Evolutionary conservation across 23 red algal genomes (phyloP).

Genomic region (Gracilaria vermiculophylla): DNA sequence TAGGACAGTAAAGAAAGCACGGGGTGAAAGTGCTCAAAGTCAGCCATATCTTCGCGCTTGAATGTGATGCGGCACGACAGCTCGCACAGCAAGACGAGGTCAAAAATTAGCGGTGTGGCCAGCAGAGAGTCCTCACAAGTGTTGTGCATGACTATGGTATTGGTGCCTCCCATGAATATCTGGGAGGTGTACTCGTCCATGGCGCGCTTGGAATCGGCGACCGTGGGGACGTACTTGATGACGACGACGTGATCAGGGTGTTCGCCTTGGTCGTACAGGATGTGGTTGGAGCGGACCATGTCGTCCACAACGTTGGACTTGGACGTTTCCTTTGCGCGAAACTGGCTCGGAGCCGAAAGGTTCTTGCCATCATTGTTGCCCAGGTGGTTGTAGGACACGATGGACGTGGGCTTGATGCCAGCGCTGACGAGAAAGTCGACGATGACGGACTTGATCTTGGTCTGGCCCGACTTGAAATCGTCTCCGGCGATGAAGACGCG

Average conservation of each 20-base stretch:
- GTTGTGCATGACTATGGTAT: slow-evolving; percentile 92
- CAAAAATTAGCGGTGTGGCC: slow-evolving; percentile 93
- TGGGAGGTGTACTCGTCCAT: slow-evolving; percentile 97
- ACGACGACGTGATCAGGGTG: slow-evolving; percentile 98
- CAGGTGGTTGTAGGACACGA: slow-evolving; percentile 97
- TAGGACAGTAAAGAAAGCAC: slow-evolving; percentile 95
- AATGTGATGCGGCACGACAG: slow-evolving; percentile 85
- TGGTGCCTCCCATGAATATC: slow-evolving; percentile 98
- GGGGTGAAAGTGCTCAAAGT: slow-evolving; percentile 79
- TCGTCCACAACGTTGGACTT: slow-evolving; percentile 98
- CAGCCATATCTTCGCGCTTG: slow-evolving; percentile 50
- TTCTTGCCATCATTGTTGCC: slow-evolving; percentile 99
- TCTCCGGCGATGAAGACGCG: slow-evolving; percentile 94
- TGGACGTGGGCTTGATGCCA: slow-evolving; percentile 90
- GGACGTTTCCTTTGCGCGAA: slow-evolving; percentile 93
- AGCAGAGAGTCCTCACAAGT: slow-evolving; percentile 98
- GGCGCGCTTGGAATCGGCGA: slow-evolving; percentile 92
- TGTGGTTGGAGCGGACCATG: slow-evolving; percentile 89
- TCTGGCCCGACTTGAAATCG: slow-evolving; percentile 99
- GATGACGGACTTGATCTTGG: slow-evolving; percentile 96
- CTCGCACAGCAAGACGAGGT: slow-evolving; percentile 88
- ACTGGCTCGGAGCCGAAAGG: slow-evolving; percentile 93
- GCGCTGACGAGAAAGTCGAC: slow-evolving; percentile 93
- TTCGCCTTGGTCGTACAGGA: slow-evolving; percentile 87
- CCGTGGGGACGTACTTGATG: slow-evolving; percentile 98